Conservation (phyloP, 1,139 yeast genomes). For the Hanseniaspora uvarum region DNA sequence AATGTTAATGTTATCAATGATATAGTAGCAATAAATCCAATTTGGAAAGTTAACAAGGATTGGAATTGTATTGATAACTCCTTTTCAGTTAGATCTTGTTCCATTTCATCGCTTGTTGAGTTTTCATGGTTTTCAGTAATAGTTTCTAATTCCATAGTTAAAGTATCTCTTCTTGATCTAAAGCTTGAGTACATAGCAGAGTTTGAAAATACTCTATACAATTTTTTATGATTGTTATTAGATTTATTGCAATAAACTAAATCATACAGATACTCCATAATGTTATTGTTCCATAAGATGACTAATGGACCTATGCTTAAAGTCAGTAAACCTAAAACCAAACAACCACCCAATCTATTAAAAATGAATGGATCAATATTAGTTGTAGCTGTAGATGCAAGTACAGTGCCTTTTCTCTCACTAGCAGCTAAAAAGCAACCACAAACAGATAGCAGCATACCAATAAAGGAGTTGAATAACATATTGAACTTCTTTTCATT, state of each 20-base stretch:
- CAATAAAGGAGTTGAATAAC: slow-evolving; percentile 9
- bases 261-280: slow-evolving; percentile 8
- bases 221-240: background rate
- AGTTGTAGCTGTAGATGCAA: slow-evolving; percentile 16
- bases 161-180: slow-evolving; percentile 14
- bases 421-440: slow-evolving; percentile 16
- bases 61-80: slow-evolving; percentile 13
- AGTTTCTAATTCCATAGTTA: slow-evolving; percentile 10
- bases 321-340: slow-evolving; percentile 26
- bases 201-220: slow-evolving; percentile 9
- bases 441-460: slow-evolving; percentile 10
- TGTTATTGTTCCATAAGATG: slow-evolving; percentile 21
- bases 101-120: background rate
- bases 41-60: slow-evolving; percentile 17
- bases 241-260: slow-evolving; percentile 2
- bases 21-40: slow-evolving; percentile 12
- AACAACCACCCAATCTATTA: slow-evolving; percentile 27
- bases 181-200: slow-evolving; percentile 1
- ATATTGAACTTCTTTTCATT: slow-evolving; percentile 4
- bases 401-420: slow-evolving; percentile 16
- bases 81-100: slow-evolving; percentile 6
- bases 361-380: slow-evolving; percentile 27
- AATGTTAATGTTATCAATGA: background rate
- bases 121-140: background rate
- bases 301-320: slow-evolving; percentile 27